These are phyloP conservation scores for Lactarius vividus DNA, from an alignment of 768 basidiomycete genomes.

Conservation along the genomic window DNA sequence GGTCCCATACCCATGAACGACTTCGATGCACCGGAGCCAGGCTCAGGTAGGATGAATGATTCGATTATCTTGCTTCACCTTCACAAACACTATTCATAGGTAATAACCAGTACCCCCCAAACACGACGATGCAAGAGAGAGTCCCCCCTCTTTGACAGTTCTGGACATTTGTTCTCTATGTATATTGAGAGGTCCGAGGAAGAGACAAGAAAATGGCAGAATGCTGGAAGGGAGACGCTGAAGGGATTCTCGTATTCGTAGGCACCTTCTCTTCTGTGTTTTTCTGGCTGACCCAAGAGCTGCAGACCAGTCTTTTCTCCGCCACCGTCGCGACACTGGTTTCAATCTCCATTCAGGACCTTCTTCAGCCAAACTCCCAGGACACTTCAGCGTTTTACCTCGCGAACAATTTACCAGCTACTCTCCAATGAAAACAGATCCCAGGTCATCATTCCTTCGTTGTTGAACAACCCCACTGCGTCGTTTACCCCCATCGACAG, in stretches of 20 bases:
- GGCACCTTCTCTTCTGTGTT: background rate
- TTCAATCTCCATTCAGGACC: background rate
- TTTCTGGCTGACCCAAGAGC: too few species aligned
- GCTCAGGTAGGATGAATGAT: background rate
- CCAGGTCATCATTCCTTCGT: background rate
- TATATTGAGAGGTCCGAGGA: background rate
- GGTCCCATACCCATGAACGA: background rate
- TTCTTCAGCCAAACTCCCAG: slow-evolving; percentile 8
- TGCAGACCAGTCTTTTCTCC: slow-evolving; percentile 16
- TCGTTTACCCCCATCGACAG: background rate
- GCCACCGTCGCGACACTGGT: slow-evolving; percentile 1
- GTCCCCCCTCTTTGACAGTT: background rate
- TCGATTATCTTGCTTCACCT: background rate
- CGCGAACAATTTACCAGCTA: background rate
- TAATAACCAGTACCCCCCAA: background rate
- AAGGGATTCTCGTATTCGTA: slow-evolving; percentile 11
- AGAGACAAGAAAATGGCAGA: slow-evolving; percentile 6
- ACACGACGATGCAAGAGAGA: too few species aligned
- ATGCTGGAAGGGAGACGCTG: slow-evolving; percentile 9
- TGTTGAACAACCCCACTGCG: background rate
- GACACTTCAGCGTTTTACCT: slow-evolving; percentile 7
- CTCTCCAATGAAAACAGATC: background rate
- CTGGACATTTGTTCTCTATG: slow-evolving; percentile 9
- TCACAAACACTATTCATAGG: background rate
- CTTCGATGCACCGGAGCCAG: background rate